Base-by-base conservation (phyloP, 2,329 filamentous ascomycete genomes). In the Colletotrichum sp. region DNA sequence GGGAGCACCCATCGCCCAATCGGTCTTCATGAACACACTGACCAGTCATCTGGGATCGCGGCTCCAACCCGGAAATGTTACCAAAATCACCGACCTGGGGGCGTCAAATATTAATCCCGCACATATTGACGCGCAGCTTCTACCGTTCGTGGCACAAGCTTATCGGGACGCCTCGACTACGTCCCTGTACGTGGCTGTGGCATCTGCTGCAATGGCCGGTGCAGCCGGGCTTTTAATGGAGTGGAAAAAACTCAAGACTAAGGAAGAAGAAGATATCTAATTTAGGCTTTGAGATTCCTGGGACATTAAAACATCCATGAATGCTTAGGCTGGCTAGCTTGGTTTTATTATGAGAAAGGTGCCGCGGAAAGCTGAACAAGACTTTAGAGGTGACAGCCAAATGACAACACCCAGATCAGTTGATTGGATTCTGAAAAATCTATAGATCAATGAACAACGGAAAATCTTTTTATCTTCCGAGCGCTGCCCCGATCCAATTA, bases 331-430 rank as follows among this genome's bases (percentile, higher is more conserved):
- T 28, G 26, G 26, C 26, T 7, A 28, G 26, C 26, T 28, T 28
- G 7, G 26, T 28, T 8, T 28, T 28, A 28, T 18, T 18, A 5
- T 44, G 18, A 10, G 39, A 9, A 44, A 44, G 5, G 3, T 44
- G 10, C 8, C 3, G 1, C 12, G 12, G 5, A 12, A 48, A 48
- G 5, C 9, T 4, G 4, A 12, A 48, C 18, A 12, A 2, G 1
- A 3, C 39, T 44, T 0, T 6, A 3, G 18, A n/a, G 8, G 6
- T 3, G 3, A 44, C 8, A 3, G 2, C 1, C 5, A n/a, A 6
- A 28, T 8, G 26, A 28, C 26, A 28, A 6, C 5, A 28, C 5
- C 26, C 26, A 28, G 26, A 28, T 28, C 26, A 28, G 26, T 28
- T 28, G 26, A 28, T 28, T 6, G 26, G 26, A 28, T 28, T 28